These are phyloP conservation scores for Neocallimastix lanati DNA, from an alignment of 192 early-diverging fungal species.

Conservation along the genomic window DNA sequence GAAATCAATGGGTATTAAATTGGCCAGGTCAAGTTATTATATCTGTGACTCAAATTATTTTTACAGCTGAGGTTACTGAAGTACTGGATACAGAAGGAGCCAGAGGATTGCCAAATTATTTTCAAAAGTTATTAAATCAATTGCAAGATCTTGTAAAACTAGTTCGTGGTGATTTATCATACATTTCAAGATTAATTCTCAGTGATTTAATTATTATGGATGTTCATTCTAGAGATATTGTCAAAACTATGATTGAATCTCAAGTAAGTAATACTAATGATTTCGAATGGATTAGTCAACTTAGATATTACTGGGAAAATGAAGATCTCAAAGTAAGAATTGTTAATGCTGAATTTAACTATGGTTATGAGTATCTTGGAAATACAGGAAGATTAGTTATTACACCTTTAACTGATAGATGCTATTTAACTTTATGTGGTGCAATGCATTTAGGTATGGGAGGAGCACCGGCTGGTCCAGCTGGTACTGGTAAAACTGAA, in stretches of 20 bases:
- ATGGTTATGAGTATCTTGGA: conserved; percentile 39
- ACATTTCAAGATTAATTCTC: conserved; percentile 22
- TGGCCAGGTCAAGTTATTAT: conserved; percentile 39
- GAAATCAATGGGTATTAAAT: conserved; percentile 31
- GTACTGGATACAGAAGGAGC: conserved; percentile 19
- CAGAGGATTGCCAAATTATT: conserved; percentile 16
- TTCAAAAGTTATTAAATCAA: conserved; percentile 16
- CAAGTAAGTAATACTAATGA: conserved; percentile 28
- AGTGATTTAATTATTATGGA: conserved; percentile 45
- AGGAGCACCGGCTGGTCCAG: conserved; percentile 37
- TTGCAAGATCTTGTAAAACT: conserved; percentile 30
- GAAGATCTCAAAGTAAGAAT: conserved; percentile 38
- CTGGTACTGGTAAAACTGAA: conserved; percentile 42
- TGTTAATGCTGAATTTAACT: conserved; percentile 40
- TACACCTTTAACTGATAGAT: conserved; percentile 36
- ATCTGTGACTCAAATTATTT: conserved; percentile 28
- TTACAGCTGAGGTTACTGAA: conserved; percentile 37
- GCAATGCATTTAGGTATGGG: conserved; percentile 47
- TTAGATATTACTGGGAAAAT: conserved; percentile 43
- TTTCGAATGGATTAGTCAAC: conserved; percentile 44
- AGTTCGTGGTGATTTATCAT: conserved; percentile 33
- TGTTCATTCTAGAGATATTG: conserved; percentile 37
- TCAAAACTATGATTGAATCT: conserved; percentile 30
- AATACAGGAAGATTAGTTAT: conserved; percentile 40
- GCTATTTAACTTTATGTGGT: conserved; percentile 33